Evolutionary conservation across 345 rosid species (phyloP).

Genomic region (Isatis tinctoria): DNA sequence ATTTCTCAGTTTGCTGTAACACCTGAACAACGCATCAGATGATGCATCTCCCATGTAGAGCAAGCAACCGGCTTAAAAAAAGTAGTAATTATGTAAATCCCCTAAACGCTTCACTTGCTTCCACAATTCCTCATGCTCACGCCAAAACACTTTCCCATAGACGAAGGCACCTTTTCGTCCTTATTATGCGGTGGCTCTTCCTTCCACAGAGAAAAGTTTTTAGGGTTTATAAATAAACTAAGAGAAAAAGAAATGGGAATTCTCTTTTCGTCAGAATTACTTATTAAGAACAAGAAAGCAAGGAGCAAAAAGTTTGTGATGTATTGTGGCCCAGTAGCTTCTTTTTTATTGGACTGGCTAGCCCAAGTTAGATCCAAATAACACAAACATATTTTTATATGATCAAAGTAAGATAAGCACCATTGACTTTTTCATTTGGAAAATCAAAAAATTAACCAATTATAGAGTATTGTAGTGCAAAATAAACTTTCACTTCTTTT

Average conservation of each 20-base stretch:
- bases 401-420: not conserved
- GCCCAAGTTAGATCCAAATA: not conserved
- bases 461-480: not conserved
- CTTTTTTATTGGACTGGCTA: not conserved
- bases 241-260: no score
- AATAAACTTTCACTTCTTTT: not conserved
- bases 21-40: not conserved
- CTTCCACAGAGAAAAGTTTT: not conserved
- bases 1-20: not conserved
- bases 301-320: not conserved
- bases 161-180: not conserved
- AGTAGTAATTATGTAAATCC: constrained; percentile 33
- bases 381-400: not conserved
- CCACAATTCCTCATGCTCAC: constrained; percentile 47
- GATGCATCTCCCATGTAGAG: not conserved
- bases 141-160: no score
- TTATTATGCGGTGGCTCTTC: not conserved
- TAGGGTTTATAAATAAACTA: not conserved
- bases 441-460: not conserved
- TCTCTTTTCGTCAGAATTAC: no score
- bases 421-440: not conserved
- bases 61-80: not conserved
- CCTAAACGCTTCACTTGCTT: constrained; percentile 47
- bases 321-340: not conserved
- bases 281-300: not conserved